Percentiles rank a stretch among this genome's conserved stretches.
Evolutionary conservation across 495 filamentous ascomycete species (phyloP).

Genomic region (Neurospora tetraspora): DNA sequence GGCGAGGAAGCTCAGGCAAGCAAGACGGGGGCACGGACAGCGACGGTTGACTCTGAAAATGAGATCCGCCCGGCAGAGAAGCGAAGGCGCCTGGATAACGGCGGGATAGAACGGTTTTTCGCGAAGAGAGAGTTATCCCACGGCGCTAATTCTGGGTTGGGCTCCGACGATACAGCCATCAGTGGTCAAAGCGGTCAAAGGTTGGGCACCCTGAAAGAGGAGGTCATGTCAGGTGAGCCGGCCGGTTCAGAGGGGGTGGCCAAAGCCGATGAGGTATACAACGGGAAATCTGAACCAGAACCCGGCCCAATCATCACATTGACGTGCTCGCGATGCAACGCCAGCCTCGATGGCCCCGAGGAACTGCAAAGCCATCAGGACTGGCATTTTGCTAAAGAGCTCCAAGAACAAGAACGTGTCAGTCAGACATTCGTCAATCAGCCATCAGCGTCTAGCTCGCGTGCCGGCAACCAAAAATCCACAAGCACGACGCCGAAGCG

Average conservation of each 20-base stretch:
- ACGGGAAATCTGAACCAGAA: constrained; percentile 14
- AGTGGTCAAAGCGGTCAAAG: constrained; percentile 13
- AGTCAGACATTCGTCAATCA: constrained; percentile 30
- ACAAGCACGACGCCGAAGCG: constrained; percentile 21
- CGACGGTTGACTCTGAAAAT: constrained; percentile 14
- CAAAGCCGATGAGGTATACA: constrained; percentile 8
- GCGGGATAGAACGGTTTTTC: constrained; percentile 52
- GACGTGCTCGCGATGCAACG: constrained; percentile 58
- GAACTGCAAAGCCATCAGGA: constrained; percentile 73
- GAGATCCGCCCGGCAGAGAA: constrained; percentile 35
- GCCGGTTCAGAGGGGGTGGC: constrained; percentile 1
- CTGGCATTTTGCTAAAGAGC: constrained; percentile 90
- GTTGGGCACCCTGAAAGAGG: constrained; percentile 12
- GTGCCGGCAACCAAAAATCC: constrained; percentile 19
- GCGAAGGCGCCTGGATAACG: constrained; percentile 40
- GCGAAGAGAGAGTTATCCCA: constrained; percentile 23
- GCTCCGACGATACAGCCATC: constrained; percentile 16
- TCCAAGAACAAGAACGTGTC: constrained; percentile 51
- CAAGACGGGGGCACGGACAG: constrained; percentile 16
- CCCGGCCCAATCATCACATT: constrained; percentile 37
- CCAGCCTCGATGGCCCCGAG: constrained; percentile 39
- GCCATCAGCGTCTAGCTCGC: constrained; percentile 16
- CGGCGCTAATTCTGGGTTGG: constrained; percentile 16
- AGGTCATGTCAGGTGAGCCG: constrained; percentile 1
- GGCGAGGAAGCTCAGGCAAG: constrained; percentile 58